Percentiles rank a stretch among this genome's conserved stretches.
Conservation (phyloP, 208 protist genomes). For the Trypanosoma melophagium region DNA sequence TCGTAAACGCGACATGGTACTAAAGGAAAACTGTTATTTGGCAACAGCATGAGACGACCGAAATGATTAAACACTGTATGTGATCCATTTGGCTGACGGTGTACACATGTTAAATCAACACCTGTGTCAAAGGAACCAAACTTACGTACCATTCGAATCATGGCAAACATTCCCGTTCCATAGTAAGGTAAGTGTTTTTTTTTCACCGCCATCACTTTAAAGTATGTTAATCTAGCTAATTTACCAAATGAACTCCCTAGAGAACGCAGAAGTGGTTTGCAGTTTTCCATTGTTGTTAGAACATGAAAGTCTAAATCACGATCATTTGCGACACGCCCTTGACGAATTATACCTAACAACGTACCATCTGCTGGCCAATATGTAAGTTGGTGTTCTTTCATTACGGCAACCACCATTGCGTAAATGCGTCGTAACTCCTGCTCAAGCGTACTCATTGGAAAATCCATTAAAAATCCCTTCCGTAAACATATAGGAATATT, state of each 20-base stretch:
- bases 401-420: constrained; percentile 11
- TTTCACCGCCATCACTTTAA: background rate
- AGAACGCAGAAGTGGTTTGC: constrained; percentile 5
- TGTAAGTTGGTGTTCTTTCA: constrained; percentile 12
- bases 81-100: background rate
- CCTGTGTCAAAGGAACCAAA: constrained; percentile 19
- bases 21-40: constrained; percentile 13
- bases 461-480: constrained; percentile 7
- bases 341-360: constrained; percentile 19
- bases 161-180: constrained; percentile 6
- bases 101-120: constrained; percentile 16
- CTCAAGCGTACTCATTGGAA: constrained; percentile 17
- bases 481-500: constrained; percentile 5
- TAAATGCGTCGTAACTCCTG: constrained; percentile 21
- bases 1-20: constrained; percentile 16
- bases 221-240: background rate
- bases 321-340: constrained; percentile 23
- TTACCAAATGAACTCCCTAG: background rate
- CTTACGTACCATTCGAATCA: constrained; percentile 9
- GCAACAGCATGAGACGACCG: constrained; percentile 1
- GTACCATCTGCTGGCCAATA: constrained; percentile 27
- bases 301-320: constrained; percentile 24
- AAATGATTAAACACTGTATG: constrained; percentile 16
- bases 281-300: constrained; percentile 7
- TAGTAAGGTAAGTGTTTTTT: constrained; percentile 1